These are phyloP conservation scores for Aspergillus calidoustus DNA, from an alignment of 2,329 filamentous ascomycete species.

Conservation along the genomic window DNA sequence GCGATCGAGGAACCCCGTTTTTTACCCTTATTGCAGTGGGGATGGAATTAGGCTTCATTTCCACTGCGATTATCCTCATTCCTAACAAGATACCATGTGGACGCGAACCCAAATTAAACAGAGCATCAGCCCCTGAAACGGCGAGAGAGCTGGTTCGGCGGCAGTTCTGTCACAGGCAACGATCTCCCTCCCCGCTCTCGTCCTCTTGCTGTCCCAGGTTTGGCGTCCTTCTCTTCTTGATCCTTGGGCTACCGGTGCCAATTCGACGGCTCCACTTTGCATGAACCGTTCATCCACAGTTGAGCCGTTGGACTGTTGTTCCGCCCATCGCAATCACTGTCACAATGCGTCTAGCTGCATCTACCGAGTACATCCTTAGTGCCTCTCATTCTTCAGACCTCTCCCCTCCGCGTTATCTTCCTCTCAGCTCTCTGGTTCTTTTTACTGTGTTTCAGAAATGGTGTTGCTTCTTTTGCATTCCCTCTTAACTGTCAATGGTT, in stretches of 20 bases:
- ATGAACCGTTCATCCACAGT: conserved; percentile 26
- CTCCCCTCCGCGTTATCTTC: conserved; percentile 10
- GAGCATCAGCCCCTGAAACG: conserved; percentile 7
- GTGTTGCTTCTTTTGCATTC: conserved; percentile 11
- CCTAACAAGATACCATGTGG: conserved; percentile 10
- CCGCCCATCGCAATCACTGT: conserved; percentile 26
- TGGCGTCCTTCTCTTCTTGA: conserved; percentile 11
- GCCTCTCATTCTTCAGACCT: conserved; percentile 13
- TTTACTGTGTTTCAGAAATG: conserved; percentile 10
- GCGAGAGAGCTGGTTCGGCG: background rate
- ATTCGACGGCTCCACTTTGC: conserved; percentile 23
- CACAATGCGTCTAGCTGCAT: conserved; percentile 24
- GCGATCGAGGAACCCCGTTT: conserved; percentile 17
- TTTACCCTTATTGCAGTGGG: conserved; percentile 16
- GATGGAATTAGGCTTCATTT: conserved; percentile 16
- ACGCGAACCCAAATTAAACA: conserved; percentile 6
- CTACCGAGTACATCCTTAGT: conserved; percentile 12
- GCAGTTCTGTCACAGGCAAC: conserved; percentile 11
- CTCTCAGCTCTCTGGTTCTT: conserved; percentile 3
- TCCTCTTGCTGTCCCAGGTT: conserved; percentile 10
- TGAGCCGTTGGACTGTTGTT: conserved; percentile 26
- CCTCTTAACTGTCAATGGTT: conserved; percentile 16
- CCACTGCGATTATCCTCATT: conserved; percentile 19
- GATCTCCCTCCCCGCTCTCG: conserved; percentile 19
- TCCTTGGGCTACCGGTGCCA: conserved; percentile 14